Conservation (phyloP, 2,329 filamentous ascomycete genomes). For the Pseudodiploospora longispora region DNA sequence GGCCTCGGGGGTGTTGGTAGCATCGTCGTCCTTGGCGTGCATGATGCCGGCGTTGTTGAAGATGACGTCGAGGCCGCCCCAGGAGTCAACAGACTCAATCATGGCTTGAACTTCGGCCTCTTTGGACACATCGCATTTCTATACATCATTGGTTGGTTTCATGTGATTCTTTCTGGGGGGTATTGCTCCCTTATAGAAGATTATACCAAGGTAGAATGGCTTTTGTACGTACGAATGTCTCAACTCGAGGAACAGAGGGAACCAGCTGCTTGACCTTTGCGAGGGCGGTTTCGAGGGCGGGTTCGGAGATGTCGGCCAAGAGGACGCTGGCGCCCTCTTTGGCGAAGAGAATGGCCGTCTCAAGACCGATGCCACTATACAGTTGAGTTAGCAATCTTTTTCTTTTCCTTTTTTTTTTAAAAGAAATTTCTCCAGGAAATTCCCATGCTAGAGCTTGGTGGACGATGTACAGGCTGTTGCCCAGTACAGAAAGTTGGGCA, state of each 20-base stretch:
- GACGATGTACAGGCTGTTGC: neutral
- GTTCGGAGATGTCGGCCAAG: constrained; percentile 75
- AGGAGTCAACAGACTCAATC: constrained; percentile 67
- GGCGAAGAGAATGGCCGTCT: constrained; percentile 83
- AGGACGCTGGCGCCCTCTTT: constrained; percentile 81
- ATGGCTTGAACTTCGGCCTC: constrained; percentile 70
- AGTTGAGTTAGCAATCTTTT: constrained; percentile 3
- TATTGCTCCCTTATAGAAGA: no score
- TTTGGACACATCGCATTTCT: constrained; percentile 69
- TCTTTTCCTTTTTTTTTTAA: neutral
- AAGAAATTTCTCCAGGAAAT: no score
- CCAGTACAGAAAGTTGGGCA: neutral
- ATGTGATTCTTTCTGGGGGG: no score
- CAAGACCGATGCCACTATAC: constrained; percentile 78
- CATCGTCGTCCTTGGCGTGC: constrained; percentile 75
- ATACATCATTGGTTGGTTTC: neutral
- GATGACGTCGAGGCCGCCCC: constrained; percentile 84
- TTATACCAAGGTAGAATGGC: no score
- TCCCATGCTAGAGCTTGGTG: neutral
- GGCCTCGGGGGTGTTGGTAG: constrained; percentile 74
- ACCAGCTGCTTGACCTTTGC: constrained; percentile 68
- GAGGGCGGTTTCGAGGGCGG: constrained; percentile 67
- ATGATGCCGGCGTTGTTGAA: constrained; percentile 99
- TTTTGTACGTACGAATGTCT: constrained; percentile 41
- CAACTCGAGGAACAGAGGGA: constrained; percentile 51